Conservation (phyloP, 352 stramenopile genomes). For the Globisporangium middletonii region DNA sequence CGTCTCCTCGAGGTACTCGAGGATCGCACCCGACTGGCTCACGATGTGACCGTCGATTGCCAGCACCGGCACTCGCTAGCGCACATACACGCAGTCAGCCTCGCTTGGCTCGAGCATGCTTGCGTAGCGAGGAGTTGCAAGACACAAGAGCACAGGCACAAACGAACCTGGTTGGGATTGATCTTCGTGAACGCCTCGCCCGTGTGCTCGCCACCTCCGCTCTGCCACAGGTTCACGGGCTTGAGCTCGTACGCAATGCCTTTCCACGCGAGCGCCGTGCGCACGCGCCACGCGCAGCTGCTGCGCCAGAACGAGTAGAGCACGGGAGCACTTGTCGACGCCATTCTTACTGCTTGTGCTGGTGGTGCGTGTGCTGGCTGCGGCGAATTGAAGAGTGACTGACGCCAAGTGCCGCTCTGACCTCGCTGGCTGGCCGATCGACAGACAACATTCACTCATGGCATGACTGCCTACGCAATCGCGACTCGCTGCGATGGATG, state of each 20-base stretch:
- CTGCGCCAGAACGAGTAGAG: slow-evolving; percentile 88
- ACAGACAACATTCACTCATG: too few relatives aligned
- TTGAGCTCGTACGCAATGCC: slow-evolving; percentile 72
- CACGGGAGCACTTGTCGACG: slow-evolving; percentile 1
- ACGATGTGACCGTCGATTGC: slow-evolving; percentile 65
- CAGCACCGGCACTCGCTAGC: slow-evolving; percentile 69
- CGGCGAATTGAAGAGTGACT: background rate
- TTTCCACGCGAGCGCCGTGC: slow-evolving; percentile 84
- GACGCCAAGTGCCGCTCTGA: background rate
- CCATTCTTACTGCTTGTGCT: background rate
- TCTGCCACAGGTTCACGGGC: slow-evolving; percentile 61
- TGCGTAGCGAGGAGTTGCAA: background rate
- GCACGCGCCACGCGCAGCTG: slow-evolving; percentile 85
- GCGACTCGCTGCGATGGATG: too few relatives aligned
- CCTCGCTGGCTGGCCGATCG: too few relatives aligned
- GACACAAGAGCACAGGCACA: background rate
- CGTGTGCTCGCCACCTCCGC: slow-evolving; percentile 50
- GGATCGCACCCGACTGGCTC: slow-evolving; percentile 86
- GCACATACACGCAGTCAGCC: background rate
- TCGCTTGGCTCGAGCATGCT: background rate
- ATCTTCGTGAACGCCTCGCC: slow-evolving; percentile 40
- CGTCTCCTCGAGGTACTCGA: slow-evolving; percentile 91
- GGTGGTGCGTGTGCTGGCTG: background rate
- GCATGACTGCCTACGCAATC: too few relatives aligned
- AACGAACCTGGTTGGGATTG: slow-evolving; percentile 58